These are phyloP conservation scores for Talaromyces marneffei DNA, from an alignment of 2,329 filamentous ascomycete genomes.

Conservation along the genomic window DNA sequence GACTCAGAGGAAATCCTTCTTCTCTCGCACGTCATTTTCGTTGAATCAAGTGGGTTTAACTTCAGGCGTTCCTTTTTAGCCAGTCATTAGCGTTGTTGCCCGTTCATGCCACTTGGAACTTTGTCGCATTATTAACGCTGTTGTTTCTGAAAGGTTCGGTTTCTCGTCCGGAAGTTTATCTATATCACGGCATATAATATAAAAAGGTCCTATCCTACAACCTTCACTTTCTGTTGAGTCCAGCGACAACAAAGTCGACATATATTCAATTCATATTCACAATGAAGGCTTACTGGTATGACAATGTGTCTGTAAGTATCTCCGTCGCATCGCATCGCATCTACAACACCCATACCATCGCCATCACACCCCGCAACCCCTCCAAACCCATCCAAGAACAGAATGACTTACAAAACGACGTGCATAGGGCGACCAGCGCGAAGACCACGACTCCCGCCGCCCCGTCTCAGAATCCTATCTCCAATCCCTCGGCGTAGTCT, in stretches of 20 bases:
- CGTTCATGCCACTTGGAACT: not conserved
- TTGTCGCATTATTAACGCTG: not conserved
- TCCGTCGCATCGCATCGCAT: not conserved
- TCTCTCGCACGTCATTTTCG: slow-evolving; percentile 7
- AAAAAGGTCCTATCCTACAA: not conserved
- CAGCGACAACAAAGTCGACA: not conserved
- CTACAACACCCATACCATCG: not conserved
- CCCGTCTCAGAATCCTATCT: slow-evolving; percentile 62
- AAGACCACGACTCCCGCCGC: slow-evolving; percentile 78
- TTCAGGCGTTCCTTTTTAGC: not conserved
- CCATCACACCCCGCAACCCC: slow-evolving; percentile 10
- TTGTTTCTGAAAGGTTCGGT: not conserved
- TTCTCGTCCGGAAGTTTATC: not conserved
- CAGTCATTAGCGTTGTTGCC: not conserved
- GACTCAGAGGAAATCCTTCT: not conserved
- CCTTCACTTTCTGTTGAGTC: not conserved
- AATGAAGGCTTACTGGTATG: slow-evolving; percentile 68
- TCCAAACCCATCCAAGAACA: not conserved
- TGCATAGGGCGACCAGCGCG: slow-evolving; percentile 81
- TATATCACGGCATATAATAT: not conserved
- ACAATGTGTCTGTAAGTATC: slow-evolving; percentile 54
- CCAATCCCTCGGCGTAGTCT: slow-evolving; percentile 69
- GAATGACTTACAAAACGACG: not conserved
- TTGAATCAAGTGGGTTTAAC: not conserved
- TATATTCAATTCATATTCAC: slow-evolving; percentile 22